phyloP scores from a whole-genome alignment of 2,329 filamentous ascomycete species.

The Plectosphaerella cucumerina region DNA sequence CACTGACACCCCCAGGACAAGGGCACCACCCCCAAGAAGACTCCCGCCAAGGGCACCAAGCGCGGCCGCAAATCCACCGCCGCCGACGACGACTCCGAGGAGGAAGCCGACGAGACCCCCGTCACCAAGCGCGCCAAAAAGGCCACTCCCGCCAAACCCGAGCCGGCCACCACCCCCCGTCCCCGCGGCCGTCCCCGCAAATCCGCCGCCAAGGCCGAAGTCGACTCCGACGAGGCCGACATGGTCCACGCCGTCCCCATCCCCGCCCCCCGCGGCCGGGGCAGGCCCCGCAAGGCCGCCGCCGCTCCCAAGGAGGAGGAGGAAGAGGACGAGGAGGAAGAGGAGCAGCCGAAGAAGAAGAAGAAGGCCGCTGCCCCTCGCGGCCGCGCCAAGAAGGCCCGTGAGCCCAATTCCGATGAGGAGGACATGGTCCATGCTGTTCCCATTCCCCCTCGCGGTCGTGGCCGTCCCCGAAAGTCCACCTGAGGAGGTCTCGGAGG shows the following conservation, averaged over 20 bases:
- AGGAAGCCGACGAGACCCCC: slow-evolving; percentile 7
- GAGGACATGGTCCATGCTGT: slow-evolving; percentile 24
- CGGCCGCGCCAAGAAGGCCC: slow-evolving; percentile 20
- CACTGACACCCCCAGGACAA: slow-evolving; percentile 23
- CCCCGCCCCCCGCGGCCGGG: slow-evolving; percentile 3
- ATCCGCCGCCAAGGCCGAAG: slow-evolving; percentile 27
- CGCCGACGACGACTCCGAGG: slow-evolving; percentile 12
- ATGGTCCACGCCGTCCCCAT: slow-evolving; percentile 19
- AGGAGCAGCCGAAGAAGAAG: slow-evolving; percentile 8
- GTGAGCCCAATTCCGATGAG: slow-evolving; percentile 24
- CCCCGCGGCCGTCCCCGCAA: slow-evolving; percentile 12
- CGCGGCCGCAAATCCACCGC: slow-evolving; percentile 11
- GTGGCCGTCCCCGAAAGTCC: too few relatives aligned
- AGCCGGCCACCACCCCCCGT: too few relatives aligned
- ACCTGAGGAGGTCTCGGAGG: slow-evolving; percentile 9
- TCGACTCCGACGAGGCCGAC: slow-evolving; percentile 24
- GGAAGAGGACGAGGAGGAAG: slow-evolving; percentile 19
- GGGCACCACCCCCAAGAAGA: slow-evolving; percentile 9
- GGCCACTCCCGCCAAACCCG: slow-evolving; percentile 17
- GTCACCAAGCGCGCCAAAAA: slow-evolving; percentile 17
- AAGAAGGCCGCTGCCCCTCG: background rate
- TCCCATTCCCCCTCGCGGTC: slow-evolving; percentile 9
- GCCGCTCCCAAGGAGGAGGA: slow-evolving; percentile 21
- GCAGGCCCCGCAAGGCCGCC: too few relatives aligned
- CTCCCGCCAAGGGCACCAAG: slow-evolving; percentile 11